phyloP scores from a whole-genome alignment of 805 yeast genomes.

The Brettanomyces anomalus region DNA sequence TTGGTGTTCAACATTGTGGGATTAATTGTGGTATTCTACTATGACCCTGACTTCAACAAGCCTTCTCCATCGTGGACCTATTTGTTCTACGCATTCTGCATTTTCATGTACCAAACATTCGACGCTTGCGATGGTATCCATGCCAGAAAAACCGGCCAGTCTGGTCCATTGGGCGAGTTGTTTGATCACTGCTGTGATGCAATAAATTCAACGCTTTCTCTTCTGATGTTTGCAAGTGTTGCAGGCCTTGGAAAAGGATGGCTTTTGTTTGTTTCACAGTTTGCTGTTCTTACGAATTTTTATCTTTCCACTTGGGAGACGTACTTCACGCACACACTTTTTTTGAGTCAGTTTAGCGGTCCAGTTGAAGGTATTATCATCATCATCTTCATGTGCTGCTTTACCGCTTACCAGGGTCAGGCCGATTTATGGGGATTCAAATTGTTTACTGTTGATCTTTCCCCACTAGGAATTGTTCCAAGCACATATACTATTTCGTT shows the following conservation, averaged over 20 bases:
- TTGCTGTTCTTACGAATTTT: conserved; percentile 71
- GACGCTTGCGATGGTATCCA: conserved; percentile 96
- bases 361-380: conserved; percentile 91
- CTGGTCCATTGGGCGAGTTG: conserved; percentile 89
- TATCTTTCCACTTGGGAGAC: conserved; percentile 95
- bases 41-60: conserved; percentile 58
- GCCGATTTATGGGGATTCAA: conserved; percentile 45
- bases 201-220: conserved; percentile 63
- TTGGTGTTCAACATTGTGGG: conserved; percentile 61
- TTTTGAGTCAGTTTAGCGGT: conserved; percentile 73
- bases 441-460: conserved; percentile 27
- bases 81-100: conserved; percentile 66
- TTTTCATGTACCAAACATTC: conserved; percentile 88
- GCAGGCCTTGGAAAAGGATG: conserved; percentile 67
- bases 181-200: conserved; percentile 83
- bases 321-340: conserved; percentile 78
- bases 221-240: conserved; percentile 67
- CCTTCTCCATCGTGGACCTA: conserved; percentile 71
- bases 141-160: conserved; percentile 91
- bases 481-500: conserved; percentile 18
- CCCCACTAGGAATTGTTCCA: conserved; percentile 18
- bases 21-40: conserved; percentile 54
- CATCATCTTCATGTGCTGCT: conserved; percentile 42
- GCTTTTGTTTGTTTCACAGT: conserved; percentile 52
- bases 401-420: conserved; percentile 67